Base-by-base conservation (phyloP, 2,329 filamentous ascomycete species). In the Microdochium trichocladiopsis region DNA sequence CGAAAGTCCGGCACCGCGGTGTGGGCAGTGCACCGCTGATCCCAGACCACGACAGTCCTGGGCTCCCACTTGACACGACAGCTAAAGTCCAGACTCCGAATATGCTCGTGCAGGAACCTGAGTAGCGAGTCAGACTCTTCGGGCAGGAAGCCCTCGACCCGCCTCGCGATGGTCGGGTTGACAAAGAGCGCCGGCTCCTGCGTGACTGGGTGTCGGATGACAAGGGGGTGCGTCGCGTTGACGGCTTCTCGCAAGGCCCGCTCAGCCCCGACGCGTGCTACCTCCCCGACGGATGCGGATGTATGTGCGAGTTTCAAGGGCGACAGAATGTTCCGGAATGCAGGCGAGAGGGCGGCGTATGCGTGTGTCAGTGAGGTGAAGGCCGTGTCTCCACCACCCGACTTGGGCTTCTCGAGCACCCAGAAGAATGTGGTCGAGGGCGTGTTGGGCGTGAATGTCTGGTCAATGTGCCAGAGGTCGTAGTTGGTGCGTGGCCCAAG, bases 131-230 rank as follows among this genome's bases (percentile, higher is more conserved):
- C 85, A 8, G 78, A 83, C 63, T 88, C 85, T 61, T 88, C 85
- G 58, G 85, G 81, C 68, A 87, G 86, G 64, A 78, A 83, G 4
- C 83, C 84, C 1, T 86, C 75, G 47, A 88, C 84, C 47, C 76
- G 71, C 31, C 82, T 76, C 6, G 83, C 85, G 69, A 86, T 78
- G 74, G 52, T 53, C 10, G 80, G 80, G 61, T 88, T 88, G 18
- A 88, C 79, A 60, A 76, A 88, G 2, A 88, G 69, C 0, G 84
- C 82, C 64, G 87, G 87, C 66, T 87, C 82, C 22, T 83, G 82
- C 0, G 85, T 88, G 4, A 74, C 77, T 0, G 85, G 83, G 60
- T 88, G 85, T 9, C 51, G 54, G 23, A 65, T 66, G 1, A 66
- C 58, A 0, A 67, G 53, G 0, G 64, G 63, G 2, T 67, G 64